Base-by-base conservation (phyloP, 768 basidiomycete species). In the Tricholoma flavovirens region DNA sequence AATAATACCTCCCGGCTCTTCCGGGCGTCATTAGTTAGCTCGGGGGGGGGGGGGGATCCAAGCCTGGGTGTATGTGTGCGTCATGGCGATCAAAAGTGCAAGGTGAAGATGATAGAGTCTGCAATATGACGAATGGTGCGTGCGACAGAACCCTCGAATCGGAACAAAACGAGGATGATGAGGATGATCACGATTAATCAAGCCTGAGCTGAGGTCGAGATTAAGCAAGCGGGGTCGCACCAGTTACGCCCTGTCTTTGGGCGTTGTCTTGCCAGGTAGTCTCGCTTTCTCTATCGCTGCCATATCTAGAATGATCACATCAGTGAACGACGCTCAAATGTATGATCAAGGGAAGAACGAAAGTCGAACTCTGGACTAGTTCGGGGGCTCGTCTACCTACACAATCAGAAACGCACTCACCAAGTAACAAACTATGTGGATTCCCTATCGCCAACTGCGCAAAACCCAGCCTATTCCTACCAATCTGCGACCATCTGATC, bases 371-470 rank as follows among this genome's bases (percentile, higher is more conserved):
- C 94, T 80, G 96, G 83, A 73, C 24, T 98, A 70, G 6, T 96
- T 98, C 38, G 94, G 97, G 50, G 95, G 93, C 72, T 96, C 93
- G 70, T 95, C 93, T 84, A 59, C 48, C n/a, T 14, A 24, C 9
- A 21, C 33, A 9, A 45, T 40, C 40, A 42, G 12, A 19, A 26
- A 33, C 56, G 2, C 30, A 73, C 80, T 56, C 62, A 87, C 85
- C 87, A 48, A 94, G 83, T 29, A 97, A 77, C 24, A 98, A 80
- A 69, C 97, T 87, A 73, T 97, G 94, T 43, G 97, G 97, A 69
- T 93, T 90, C 67, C 98, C 97, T 92, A 98, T 93, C 29, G 97
- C 83, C 14, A 98, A 80, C 72, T 96, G 92, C 42, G 96, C 88
- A 67, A 98, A 98, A 8, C 98, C 96, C 59, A 98, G 94, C 55